These are phyloP conservation scores for Maudiozyma turicensis DNA, from an alignment of 805 yeast genomes.

Conservation along the genomic window DNA sequence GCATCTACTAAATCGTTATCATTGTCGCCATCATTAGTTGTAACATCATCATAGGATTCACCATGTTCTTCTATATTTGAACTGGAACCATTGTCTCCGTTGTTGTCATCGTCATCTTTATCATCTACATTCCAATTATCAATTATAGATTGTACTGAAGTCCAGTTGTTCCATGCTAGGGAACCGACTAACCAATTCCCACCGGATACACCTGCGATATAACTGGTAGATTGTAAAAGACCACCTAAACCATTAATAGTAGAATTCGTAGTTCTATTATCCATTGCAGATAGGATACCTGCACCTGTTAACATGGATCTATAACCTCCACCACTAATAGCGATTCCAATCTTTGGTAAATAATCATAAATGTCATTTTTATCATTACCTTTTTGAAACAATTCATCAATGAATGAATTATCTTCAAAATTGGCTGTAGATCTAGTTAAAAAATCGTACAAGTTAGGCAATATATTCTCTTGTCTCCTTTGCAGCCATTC, in stretches of 20 bases:
- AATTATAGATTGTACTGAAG: constrained; percentile 53
- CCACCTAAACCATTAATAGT: constrained; percentile 60
- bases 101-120: constrained; percentile 22
- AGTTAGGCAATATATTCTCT: constrained; percentile 34
- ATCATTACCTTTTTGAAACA: constrained; percentile 8
- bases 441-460: constrained; percentile 37
- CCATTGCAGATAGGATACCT: constrained; percentile 76
- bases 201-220: constrained; percentile 72
- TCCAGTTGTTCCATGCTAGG: constrained; percentile 60
- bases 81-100: not conserved
- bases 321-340: constrained; percentile 84
- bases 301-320: constrained; percentile 85
- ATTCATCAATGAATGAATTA: constrained; percentile 8
- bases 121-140: constrained; percentile 19
- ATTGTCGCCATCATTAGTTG: constrained; percentile 29
- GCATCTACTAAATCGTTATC: constrained; percentile 23
- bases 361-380: not conserved
- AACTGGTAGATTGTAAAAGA: constrained; percentile 56
- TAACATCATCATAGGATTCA: not conserved
- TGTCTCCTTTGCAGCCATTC: constrained; percentile 43
- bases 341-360: constrained; percentile 36
- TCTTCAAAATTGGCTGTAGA: constrained; percentile 26
- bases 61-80: not conserved
- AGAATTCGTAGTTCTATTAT: constrained; percentile 52
- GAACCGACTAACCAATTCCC: constrained; percentile 78